Conservation (phyloP, 192 early-diverging fungal genomes). For the Diversispora eburnea region DNA sequence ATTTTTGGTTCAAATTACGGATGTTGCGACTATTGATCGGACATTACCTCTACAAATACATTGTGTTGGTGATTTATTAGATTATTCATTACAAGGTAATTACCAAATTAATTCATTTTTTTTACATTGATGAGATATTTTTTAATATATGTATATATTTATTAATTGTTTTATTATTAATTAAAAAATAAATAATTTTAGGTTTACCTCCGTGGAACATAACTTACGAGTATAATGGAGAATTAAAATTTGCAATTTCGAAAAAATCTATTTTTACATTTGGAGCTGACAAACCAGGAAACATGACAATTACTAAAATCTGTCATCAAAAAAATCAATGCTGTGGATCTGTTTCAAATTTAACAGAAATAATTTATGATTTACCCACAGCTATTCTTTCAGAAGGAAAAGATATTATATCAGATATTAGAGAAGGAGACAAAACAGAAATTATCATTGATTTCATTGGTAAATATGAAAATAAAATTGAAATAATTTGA, state of each 20-base stretch:
- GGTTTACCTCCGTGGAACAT: slow-evolving; percentile 19
- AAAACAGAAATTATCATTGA: slow-evolving; percentile 41
- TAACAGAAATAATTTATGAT: slow-evolving; percentile 40
- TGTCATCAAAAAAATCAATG: slow-evolving; percentile 45
- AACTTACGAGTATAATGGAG: slow-evolving; percentile 37
- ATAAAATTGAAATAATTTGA: not conserved
- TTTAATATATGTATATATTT: not conserved
- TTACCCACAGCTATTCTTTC: slow-evolving; percentile 39
- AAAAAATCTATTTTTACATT: slow-evolving; percentile 27
- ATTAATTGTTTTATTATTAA: not conserved
- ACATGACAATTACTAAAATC: slow-evolving; percentile 45
- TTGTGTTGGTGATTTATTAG: slow-evolving; percentile 43
- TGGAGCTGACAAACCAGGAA: slow-evolving; percentile 46
- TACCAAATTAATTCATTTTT: not conserved
- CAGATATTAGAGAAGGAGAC: slow-evolving; percentile 46
- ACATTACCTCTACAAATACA: slow-evolving; percentile 28
- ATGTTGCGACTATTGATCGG: slow-evolving; percentile 19
- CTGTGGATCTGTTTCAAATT: slow-evolving; percentile 35
- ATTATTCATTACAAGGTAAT: slow-evolving; percentile 38
- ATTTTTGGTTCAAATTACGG: slow-evolving; percentile 8
- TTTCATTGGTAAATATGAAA: slow-evolving; percentile 34
- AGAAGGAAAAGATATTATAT: slow-evolving; percentile 42
- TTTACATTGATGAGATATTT: not conserved
- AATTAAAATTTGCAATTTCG: slow-evolving; percentile 29
- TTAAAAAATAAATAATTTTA: not conserved